A percentile compares a stretch with the other conserved stretches of the same genome.
phyloP scores from a whole-genome alignment of 192 early-diverging fungal genomes.

The Backusella mclennaniae region DNA sequence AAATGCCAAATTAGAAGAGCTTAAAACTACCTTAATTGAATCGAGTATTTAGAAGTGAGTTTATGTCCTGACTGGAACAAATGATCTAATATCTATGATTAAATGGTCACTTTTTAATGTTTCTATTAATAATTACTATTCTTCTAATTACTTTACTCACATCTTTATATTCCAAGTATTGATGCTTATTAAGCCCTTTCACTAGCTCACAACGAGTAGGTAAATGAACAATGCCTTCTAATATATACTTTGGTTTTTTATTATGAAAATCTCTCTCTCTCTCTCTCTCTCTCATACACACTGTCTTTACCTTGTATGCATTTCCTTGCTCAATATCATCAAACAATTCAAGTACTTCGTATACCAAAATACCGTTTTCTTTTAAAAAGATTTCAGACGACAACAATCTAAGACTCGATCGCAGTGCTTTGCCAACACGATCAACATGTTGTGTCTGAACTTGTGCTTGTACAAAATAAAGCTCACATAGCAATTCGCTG shows the following conservation, averaged over 20 bases:
- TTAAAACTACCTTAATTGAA: slow-evolving; percentile 22
- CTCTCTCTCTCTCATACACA: background rate
- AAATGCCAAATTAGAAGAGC: background rate
- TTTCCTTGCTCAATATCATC: slow-evolving; percentile 12
- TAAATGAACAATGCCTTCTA: slow-evolving; percentile 23
- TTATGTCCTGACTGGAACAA: slow-evolving; percentile 12
- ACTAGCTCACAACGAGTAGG: slow-evolving; percentile 19
- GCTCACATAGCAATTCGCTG: slow-evolving; percentile 6
- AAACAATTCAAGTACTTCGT: slow-evolving; percentile 9
- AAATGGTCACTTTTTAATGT: background rate
- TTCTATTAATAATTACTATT: background rate
- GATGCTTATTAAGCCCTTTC: background rate
- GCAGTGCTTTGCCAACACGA: background rate
- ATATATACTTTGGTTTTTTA: slow-evolving; percentile 12
- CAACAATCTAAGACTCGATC: background rate
- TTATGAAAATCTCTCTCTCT: background rate
- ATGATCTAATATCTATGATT: slow-evolving; percentile 13
- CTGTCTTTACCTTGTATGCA: slow-evolving; percentile 7
- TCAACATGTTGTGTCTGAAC: slow-evolving; percentile 1
- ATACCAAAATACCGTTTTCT: background rate
- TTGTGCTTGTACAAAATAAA: background rate
- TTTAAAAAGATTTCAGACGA: background rate
- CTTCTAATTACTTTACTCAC: background rate
- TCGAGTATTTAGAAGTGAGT: slow-evolving; percentile 9
- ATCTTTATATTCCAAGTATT: slow-evolving; percentile 11